Conservation (phyloP, 2,329 filamentous ascomycete species). For the Septoria linicola region DNA sequence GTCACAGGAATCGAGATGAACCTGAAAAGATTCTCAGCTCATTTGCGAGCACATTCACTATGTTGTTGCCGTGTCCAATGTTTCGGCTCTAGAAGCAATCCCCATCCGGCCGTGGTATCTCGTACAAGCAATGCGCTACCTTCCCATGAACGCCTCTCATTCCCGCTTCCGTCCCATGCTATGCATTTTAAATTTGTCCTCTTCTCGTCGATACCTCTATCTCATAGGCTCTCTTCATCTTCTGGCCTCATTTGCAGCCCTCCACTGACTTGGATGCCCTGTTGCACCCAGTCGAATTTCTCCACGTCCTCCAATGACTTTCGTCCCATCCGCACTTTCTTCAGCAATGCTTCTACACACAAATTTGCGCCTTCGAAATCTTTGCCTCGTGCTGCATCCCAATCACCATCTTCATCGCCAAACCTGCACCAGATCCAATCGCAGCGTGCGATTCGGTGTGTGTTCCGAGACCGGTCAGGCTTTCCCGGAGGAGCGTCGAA, state of each 20-base stretch:
- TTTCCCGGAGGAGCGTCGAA: slow-evolving; percentile 87
- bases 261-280: slow-evolving; percentile 67
- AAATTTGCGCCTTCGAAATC: slow-evolving; percentile 72
- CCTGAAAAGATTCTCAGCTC: too few relatives aligned
- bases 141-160: background rate
- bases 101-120: slow-evolving; percentile 1
- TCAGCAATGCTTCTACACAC: slow-evolving; percentile 80
- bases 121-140: background rate
- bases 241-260: slow-evolving; percentile 55
- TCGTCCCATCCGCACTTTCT: slow-evolving; percentile 71
- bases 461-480: slow-evolving; percentile 68
- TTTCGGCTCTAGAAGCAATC: too few relatives aligned
- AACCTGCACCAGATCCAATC: slow-evolving; percentile 95
- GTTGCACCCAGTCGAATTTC: slow-evolving; percentile 70
- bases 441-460: slow-evolving; percentile 89
- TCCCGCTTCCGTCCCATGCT: background rate
- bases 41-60: too few relatives aligned
- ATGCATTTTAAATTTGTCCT: slow-evolving; percentile 1
- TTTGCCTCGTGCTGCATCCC: slow-evolving; percentile 67
- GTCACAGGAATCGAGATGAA: too few relatives aligned
- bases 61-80: too few relatives aligned
- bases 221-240: slow-evolving; percentile 38
- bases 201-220: background rate
- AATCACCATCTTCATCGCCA: slow-evolving; percentile 80
- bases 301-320: slow-evolving; percentile 74